Evolutionary conservation across 495 filamentous ascomycete species (phyloP), one percentile per base, ranked within the genome.

Genomic region (Ascodesmis nigricans): DNA sequence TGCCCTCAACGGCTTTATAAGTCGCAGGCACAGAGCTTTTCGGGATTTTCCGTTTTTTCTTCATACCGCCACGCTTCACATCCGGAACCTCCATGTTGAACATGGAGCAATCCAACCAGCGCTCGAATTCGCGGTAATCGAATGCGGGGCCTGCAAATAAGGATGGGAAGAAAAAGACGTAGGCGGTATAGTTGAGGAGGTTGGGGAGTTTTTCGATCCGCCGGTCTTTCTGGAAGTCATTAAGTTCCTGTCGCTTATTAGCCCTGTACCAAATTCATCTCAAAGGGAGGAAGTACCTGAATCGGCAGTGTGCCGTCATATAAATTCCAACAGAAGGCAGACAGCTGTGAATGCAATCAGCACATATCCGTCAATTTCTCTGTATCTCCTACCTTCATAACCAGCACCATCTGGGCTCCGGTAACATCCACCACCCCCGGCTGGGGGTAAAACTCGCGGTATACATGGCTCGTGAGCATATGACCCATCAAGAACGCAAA

Each of bases 401-500:
- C 72, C 41, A 95, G 53, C 8, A 97, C 87, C 87, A 97, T 97
- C 55, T 97, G 87, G 0, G 87, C 83, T 31, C 81, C 82, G 10
- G 84, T 91, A 44, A 97, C 83, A 54, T 97, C 87, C 25, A 92
- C 60, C 5, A 58, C 53, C 35, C 63, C 56, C 1, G 74, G 65
- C 31, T 69, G 61, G 41, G 75, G 62, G 21, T 61, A 55, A 30
- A 73, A 65, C 46, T 91, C 79, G 20, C 87, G 75, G 37, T 69
- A 59, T 38, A 95, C 71, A 51, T 97, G 87, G 52, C 68, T 90
- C 42, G 81, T 52, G 24, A 82, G 78, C 77, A 97, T 78, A 55
- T 95, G 84, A 39, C 75, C 72, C 90, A 97, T 97, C 35, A 90
- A 50, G 55, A 84, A 93, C 35, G 79, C 65, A 55, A 97, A 95